Percentiles rank a stretch among this genome's conserved stretches.
Evolutionary conservation across 2,329 filamentous ascomycete genomes (phyloP).

Genomic region (Pseudopyricularia cyperi): DNA sequence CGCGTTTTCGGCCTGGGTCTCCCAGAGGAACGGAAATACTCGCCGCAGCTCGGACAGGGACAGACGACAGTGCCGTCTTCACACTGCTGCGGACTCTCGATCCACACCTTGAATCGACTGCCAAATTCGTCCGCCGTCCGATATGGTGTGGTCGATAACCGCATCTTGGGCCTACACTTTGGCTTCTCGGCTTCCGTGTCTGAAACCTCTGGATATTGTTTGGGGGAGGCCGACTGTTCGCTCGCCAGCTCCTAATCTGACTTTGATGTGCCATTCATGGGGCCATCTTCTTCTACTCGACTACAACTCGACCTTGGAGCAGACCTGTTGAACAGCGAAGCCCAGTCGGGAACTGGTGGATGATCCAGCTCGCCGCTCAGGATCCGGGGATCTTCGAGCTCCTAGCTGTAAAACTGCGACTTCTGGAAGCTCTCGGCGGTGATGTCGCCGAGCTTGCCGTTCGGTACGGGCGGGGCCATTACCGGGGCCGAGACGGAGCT

Average conservation of each 20-base stretch:
- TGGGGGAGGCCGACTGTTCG: background rate
- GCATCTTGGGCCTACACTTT: background rate
- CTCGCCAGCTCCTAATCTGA: background rate
- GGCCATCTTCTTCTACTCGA: background rate
- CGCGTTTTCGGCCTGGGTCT: background rate
- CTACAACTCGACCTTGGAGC: background rate
- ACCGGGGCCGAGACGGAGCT: conserved; percentile 20
- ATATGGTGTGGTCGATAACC: background rate
- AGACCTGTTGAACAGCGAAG: background rate
- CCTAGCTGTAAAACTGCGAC: conserved; percentile 43
- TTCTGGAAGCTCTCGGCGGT: conserved; percentile 43
- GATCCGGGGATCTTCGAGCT: background rate
- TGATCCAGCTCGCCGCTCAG: background rate
- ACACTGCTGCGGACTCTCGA: background rate
- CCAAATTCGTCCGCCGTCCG: background rate
- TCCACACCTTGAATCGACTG: background rate
- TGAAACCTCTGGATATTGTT: background rate
- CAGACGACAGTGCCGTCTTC: background rate
- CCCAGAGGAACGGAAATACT: background rate
- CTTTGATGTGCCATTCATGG: background rate
- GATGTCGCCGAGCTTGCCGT: conserved; percentile 36
- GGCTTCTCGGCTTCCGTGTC: background rate
- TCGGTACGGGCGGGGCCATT: conserved; percentile 10
- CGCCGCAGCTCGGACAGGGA: background rate
- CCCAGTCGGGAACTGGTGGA: background rate